Evolutionary conservation across 495 filamentous ascomycete species (phyloP).

Genomic region (Aspergillus baeticus): DNA sequence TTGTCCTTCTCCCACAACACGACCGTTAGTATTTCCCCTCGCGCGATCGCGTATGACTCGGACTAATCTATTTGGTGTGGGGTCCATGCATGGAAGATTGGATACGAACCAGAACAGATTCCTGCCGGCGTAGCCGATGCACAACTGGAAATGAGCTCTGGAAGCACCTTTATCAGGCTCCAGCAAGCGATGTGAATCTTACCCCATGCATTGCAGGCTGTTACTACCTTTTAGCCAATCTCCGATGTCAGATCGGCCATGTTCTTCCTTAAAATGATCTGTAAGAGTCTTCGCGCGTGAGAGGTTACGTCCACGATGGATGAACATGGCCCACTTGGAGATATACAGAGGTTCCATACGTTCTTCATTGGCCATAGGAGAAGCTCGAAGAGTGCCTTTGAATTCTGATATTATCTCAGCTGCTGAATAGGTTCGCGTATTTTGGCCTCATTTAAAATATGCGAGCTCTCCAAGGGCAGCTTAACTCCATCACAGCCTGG

Average conservation of each 20-base stretch:
- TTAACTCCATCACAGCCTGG: too few relatives aligned
- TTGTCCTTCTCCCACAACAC: neutral
- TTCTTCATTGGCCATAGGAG: neutral
- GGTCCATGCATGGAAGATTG: slow-evolving; percentile 5
- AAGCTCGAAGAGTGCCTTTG: neutral
- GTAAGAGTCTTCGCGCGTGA: neutral
- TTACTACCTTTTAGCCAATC: neutral
- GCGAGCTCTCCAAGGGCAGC: too few relatives aligned
- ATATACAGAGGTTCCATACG: neutral
- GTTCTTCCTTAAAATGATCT: neutral
- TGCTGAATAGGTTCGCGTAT: too few relatives aligned
- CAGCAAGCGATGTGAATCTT: neutral
- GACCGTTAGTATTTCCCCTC: neutral
- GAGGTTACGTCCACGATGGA: neutral
- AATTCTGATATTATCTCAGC: too few relatives aligned
- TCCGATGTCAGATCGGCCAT: neutral
- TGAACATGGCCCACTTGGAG: neutral
- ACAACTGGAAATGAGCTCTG: neutral
- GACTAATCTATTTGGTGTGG: neutral
- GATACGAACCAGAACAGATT: neutral
- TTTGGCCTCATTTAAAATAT: too few relatives aligned
- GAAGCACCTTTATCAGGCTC: neutral
- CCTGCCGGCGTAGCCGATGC: slow-evolving; percentile 1
- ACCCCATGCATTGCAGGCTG: neutral
- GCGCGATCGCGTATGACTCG: neutral